phyloP scores from a whole-genome alignment of 169 alveolate species.

The Theileria parva region DNA sequence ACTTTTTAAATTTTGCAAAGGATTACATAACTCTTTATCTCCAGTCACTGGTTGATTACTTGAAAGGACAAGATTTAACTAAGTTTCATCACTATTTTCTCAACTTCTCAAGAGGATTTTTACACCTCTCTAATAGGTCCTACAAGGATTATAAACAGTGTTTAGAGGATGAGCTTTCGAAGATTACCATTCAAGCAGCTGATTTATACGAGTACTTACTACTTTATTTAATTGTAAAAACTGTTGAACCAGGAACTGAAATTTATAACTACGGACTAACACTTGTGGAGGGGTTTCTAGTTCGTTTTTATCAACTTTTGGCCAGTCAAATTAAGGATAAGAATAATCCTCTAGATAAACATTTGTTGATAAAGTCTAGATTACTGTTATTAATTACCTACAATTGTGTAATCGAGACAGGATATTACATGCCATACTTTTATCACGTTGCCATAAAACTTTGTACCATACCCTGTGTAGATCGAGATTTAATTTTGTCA shows the following conservation, averaged over 20 bases:
- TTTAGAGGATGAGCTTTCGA: slow-evolving; percentile 21
- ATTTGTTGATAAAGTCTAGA: not conserved
- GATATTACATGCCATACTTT: slow-evolving; percentile 59
- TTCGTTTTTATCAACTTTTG: not conserved
- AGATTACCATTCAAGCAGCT: not conserved
- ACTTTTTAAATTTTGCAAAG: slow-evolving; percentile 17
- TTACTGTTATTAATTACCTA: slow-evolving; percentile 34
- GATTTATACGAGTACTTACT: not conserved
- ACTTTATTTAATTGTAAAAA: slow-evolving; percentile 30
- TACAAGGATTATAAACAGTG: slow-evolving; percentile 37
- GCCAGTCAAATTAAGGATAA: not conserved
- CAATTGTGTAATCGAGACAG: slow-evolving; percentile 41
- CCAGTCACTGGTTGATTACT: slow-evolving; percentile 20
- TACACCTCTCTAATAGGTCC: slow-evolving; percentile 36
- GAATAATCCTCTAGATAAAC: not conserved
- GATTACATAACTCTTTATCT: slow-evolving; percentile 7
- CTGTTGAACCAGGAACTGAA: slow-evolving; percentile 29
- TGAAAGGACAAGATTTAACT: not conserved
- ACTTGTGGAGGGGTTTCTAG: slow-evolving; percentile 25
- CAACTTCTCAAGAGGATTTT: slow-evolving; percentile 20
- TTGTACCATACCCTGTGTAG: slow-evolving; percentile 9
- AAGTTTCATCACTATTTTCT: slow-evolving; percentile 30
- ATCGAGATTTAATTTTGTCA: slow-evolving; percentile 10
- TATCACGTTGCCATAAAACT: slow-evolving; percentile 26
- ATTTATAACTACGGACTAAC: slow-evolving; percentile 29